Base-by-base conservation (phyloP, 2,329 filamentous ascomycete genomes). In the Botrytis fabae region DNA sequence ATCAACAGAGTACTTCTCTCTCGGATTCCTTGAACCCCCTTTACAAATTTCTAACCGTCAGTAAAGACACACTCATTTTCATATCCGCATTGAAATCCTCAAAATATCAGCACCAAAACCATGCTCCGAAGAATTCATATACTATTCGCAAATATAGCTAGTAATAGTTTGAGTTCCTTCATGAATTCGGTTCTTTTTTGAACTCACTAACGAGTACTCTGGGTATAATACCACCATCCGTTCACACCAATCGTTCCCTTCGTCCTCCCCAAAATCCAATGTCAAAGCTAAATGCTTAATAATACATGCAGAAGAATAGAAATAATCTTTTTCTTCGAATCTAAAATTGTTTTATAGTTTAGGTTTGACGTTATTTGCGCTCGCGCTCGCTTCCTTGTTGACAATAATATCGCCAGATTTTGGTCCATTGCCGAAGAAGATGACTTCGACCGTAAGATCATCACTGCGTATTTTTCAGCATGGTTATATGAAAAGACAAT, bases 361-460 rank as follows among this genome's bases (percentile, higher is more conserved):
- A 1, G 80, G 73, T 72, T 80, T 81, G 25, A 78, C 65, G n/a
- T 80, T 78, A 20, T 71, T 75, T 48, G 76, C 78, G 20, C 75
- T 75, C 60, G 92, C 93, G 74, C 91, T 97, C 2, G 96, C 96
- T 80, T 98, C 95, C 76, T 91, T 86, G 82, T 98, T 99, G 73
- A 97, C 82, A 8, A 91, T 88, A 8, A 98, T 92, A 75, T 92
- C 91, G 51, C 95, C 94, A 44, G 88, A 92, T 81, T 91, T 91
- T 70, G 91, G 85, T 51, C 91, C 89, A 78, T 97, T 90, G 74
- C 96, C 96, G 79, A 99, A 99, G 87, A 99, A 99, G 80, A 99
- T 97, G 75, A 99, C 96, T 82, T 99, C 94, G 25, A 99, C 95
- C 0, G 96, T 99, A 75, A 99, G 85, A 81, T 99, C 96, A 81